Base-by-base conservation (phyloP, 73 alveolate species). In the Uronychia setigera region DNA sequence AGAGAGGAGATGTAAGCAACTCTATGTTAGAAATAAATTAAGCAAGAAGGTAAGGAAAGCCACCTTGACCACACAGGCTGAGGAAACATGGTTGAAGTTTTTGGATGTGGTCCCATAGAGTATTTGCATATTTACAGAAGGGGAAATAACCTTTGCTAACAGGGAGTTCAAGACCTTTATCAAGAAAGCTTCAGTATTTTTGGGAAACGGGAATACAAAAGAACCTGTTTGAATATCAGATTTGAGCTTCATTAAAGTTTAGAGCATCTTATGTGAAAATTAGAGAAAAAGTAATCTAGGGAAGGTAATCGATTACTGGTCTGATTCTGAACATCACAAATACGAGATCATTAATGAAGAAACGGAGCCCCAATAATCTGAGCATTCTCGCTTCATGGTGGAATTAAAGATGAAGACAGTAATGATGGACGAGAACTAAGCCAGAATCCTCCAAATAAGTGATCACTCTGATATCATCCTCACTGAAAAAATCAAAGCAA, bases 401-500 rank as follows among this genome's bases (percentile, higher is more conserved):
- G 67, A 46, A 46, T 19, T 46, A 19, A 46, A 46, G 67, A 46
- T 46, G 67, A 46, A 46, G 67, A 5, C n/a, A 46, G 19, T 46
- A 5, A 5, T 46, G 67, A 46, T 46, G 67, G 67, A 46, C 5
- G 67, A 46, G 5, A 5, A 46, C 19, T 19, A 46, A 46, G 67
- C 67, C 67, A 5, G 5, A 5, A 5, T 46, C n/a, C 67, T 46
- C 19, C 67, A 46, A 19, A 46, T 80, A 5, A 58, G 28, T 57
- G 86, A 80, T 32, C 34, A n/a, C 59, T 33, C 86, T 1, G 58
- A 27, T 14, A 26, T 58, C 28, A 31, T 27, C 31, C 14, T 33
- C 19, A 31, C 58, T 46, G 79, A 80, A 29, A 57, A 80, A 46
- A 79, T 25, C 31, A 80, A 80, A 58, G 59, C 78, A 5, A 46